Evolutionary conservation across 176 grass and related monocot species (phyloP).

Genomic region (Luzula sylvatica): DNA sequence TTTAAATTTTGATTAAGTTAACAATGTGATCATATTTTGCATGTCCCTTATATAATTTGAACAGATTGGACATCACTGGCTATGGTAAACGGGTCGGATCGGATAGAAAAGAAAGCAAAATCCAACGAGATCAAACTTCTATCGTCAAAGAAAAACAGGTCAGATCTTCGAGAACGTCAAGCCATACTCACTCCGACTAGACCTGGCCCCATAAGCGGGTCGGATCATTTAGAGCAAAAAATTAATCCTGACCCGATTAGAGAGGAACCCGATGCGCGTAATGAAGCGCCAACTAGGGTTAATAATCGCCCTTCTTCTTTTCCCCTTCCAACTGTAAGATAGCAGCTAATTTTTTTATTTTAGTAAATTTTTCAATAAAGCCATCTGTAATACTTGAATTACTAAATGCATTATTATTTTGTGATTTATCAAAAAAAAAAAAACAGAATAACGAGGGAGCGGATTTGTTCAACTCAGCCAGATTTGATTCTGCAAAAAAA

Average conservation of each 20-base stretch:
- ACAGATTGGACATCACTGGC: slow-evolving; percentile 33
- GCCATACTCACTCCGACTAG: background rate
- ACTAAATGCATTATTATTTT: background rate
- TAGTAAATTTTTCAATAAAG: background rate
- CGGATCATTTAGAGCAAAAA: background rate
- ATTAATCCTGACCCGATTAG: too few relatives aligned
- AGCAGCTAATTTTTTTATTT: background rate
- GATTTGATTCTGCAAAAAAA: slow-evolving; percentile 53
- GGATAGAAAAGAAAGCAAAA: too few relatives aligned
- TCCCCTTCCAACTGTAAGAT: slow-evolving; percentile 29
- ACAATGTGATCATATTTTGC: background rate
- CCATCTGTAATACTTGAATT: background rate
- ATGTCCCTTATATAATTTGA: slow-evolving; percentile 4
- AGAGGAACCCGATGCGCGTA: slow-evolving; percentile 24
- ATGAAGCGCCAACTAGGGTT: slow-evolving; percentile 26
- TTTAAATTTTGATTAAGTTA: background rate
- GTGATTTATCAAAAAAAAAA: slow-evolving; percentile 23
- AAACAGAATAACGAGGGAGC: slow-evolving; percentile 34
- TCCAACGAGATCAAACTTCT: too few relatives aligned
- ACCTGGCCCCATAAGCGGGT: slow-evolving; percentile 8
- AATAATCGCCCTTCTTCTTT: slow-evolving; percentile 28
- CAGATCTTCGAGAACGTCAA: background rate
- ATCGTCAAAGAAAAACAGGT: too few relatives aligned
- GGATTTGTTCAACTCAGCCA: slow-evolving; percentile 30
- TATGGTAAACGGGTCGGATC: background rate